Percentiles rank a stretch among this genome's conserved stretches.
These are phyloP conservation scores for Tricholoma saponaceum DNA, from an alignment of 768 basidiomycete genomes.

Conservation along the genomic window DNA sequence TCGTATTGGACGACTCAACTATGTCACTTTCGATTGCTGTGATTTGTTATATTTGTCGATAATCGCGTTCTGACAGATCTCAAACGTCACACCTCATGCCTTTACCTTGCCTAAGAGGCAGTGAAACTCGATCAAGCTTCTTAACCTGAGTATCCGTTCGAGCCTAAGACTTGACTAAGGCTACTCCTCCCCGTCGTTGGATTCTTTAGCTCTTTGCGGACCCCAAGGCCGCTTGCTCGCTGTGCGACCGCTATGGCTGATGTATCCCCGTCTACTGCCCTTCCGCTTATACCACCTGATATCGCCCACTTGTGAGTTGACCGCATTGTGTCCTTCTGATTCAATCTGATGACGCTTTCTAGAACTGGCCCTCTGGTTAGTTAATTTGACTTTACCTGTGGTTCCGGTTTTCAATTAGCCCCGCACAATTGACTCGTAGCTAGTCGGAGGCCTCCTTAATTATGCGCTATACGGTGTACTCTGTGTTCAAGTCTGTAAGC, in stretches of 20 bases:
- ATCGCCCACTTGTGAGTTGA: not conserved
- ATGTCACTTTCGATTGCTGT: too few relatives aligned
- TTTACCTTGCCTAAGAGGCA: too few relatives aligned
- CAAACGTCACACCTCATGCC: too few relatives aligned
- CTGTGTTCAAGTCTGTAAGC: slow-evolving; percentile 22
- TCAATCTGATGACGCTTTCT: not conserved
- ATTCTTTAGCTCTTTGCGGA: not conserved
- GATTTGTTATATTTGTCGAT: too few relatives aligned
- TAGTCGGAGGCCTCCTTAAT: slow-evolving; percentile 17
- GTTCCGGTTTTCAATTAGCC: not conserved
- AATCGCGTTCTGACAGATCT: too few relatives aligned
- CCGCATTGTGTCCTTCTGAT: not conserved
- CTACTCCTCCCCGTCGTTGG: too few relatives aligned
- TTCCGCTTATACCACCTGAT: not conserved
- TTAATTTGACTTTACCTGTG: not conserved
- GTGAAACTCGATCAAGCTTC: too few relatives aligned
- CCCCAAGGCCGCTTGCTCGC: not conserved
- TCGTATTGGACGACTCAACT: too few relatives aligned
- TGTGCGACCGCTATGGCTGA: not conserved
- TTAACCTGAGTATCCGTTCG: too few relatives aligned
- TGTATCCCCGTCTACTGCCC: not conserved
- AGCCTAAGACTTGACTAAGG: too few relatives aligned
- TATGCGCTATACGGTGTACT: slow-evolving; percentile 24
- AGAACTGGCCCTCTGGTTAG: slow-evolving; percentile 2
- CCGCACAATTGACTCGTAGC: not conserved